Conservation (phyloP, 2,329 filamentous ascomycete genomes). For the Fusarium sp. region DNA sequence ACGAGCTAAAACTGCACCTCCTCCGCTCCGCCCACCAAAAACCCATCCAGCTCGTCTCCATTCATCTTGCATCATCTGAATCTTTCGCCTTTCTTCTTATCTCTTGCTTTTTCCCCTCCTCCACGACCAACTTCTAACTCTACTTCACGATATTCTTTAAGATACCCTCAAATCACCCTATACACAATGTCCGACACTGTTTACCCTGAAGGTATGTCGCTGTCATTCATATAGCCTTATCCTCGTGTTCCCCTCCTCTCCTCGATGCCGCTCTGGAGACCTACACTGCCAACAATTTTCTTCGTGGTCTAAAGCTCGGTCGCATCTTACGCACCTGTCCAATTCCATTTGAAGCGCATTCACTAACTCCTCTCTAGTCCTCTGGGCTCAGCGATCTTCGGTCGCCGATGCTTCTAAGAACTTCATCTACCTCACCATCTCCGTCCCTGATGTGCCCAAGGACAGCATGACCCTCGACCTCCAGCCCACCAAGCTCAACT, state of each 20-base stretch:
- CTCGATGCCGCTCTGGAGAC: constrained; percentile 1
- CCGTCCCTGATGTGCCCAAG: constrained; percentile 83
- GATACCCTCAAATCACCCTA: constrained; percentile 41
- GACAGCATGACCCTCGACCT: constrained; percentile 84
- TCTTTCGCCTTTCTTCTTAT: constrained; percentile 24
- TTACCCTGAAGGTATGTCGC: constrained; percentile 54
- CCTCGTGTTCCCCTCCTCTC: constrained; percentile 13
- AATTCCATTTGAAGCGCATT: neutral
- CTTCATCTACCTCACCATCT: constrained; percentile 93
- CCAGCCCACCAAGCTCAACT: constrained; percentile 79
- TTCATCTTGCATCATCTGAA: constrained; percentile 35
- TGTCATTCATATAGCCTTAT: constrained; percentile 21
- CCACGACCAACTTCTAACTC: constrained; percentile 14
- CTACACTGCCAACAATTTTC: constrained; percentile 2
- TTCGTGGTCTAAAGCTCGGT: constrained; percentile 2
- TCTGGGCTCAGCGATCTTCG: constrained; percentile 98
- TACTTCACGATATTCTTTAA: constrained; percentile 36
- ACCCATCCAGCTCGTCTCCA: constrained; percentile 40
- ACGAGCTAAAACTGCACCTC: constrained; percentile 42
- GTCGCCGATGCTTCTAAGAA: constrained; percentile 84
- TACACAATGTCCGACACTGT: constrained; percentile 43
- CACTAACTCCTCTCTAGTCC: constrained; percentile 67
- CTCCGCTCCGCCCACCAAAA: constrained; percentile 43
- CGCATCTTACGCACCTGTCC: neutral
- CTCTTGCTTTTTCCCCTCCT: constrained; percentile 27